phyloP scores from a whole-genome alignment of 495 filamentous ascomycete species.

The Daldinia loculata region DNA sequence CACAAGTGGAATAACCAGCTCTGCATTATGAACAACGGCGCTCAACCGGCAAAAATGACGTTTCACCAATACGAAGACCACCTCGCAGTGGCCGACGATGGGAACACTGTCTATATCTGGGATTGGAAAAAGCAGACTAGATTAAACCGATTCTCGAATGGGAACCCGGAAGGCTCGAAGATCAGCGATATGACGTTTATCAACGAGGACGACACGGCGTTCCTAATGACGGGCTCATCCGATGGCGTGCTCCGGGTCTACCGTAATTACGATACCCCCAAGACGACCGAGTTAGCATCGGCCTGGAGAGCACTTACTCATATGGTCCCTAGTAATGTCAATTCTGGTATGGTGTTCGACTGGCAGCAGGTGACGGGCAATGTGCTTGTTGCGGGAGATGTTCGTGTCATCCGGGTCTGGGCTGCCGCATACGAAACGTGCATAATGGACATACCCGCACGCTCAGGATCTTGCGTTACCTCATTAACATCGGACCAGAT shows the following conservation, averaged over 20 bases:
- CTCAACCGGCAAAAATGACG: slow-evolving; percentile 88
- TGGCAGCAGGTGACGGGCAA: slow-evolving; percentile 98
- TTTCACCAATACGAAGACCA: slow-evolving; percentile 99
- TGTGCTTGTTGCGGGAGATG: slow-evolving; percentile 92
- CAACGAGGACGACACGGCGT: slow-evolving; percentile 96
- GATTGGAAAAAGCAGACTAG: slow-evolving; percentile 82
- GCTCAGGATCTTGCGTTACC: slow-evolving; percentile 94
- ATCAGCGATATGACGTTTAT: slow-evolving; percentile 96
- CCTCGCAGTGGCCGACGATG: slow-evolving; percentile 90
- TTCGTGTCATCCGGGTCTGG: slow-evolving; percentile 95
- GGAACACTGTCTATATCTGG: slow-evolving; percentile 89
- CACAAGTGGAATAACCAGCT: slow-evolving; percentile 82
- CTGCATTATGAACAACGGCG: slow-evolving; percentile 83
- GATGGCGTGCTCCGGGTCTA: slow-evolving; percentile 96
- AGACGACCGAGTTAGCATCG: slow-evolving; percentile 83
- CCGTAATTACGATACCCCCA: slow-evolving; percentile 80
- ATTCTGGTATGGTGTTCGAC: slow-evolving; percentile 94
- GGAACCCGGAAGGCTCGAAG: slow-evolving; percentile 87
- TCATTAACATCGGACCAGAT: slow-evolving; percentile 96
- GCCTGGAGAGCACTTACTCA: slow-evolving; percentile 92
- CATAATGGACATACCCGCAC: slow-evolving; percentile 91
- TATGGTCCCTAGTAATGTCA: slow-evolving; percentile 88
- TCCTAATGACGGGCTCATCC: slow-evolving; percentile 92
- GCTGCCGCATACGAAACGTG: slow-evolving; percentile 93
- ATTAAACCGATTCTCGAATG: slow-evolving; percentile 88